phyloP scores from a whole-genome alignment of 441 rosid species.

The Pelargonium myrrhifolium region DNA sequence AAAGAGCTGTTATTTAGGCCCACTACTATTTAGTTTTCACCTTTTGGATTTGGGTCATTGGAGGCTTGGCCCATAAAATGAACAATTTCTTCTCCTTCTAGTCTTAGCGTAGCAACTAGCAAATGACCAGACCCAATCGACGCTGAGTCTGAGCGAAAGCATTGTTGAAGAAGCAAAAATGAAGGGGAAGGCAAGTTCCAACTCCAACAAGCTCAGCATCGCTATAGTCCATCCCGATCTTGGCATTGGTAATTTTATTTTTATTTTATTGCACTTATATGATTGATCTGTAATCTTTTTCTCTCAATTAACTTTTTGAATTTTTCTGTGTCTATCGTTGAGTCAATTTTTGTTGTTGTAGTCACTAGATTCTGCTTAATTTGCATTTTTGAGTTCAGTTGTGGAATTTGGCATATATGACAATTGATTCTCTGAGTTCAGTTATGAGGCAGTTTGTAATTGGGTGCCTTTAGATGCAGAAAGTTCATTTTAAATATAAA shows the following conservation, averaged over 20 bases:
- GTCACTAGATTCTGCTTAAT: not conserved
- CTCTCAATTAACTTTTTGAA: not conserved
- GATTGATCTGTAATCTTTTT: not conserved
- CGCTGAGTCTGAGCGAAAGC: not conserved
- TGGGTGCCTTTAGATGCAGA: not conserved
- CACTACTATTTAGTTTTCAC: too few species aligned
- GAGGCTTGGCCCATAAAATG: too few species aligned
- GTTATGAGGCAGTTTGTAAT: not conserved
- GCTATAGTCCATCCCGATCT: conserved; percentile 5
- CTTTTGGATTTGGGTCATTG: too few species aligned
- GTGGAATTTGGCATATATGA: not conserved
- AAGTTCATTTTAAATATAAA: too few species aligned
- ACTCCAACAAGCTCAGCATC: not conserved
- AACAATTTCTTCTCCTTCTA: too few species aligned
- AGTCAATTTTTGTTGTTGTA: not conserved
- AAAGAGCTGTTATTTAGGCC: too few species aligned
- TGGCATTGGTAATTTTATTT: not conserved
- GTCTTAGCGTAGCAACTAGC: too few species aligned
- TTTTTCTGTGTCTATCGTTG: not conserved
- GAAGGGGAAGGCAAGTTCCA: not conserved
- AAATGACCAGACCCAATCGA: too few species aligned
- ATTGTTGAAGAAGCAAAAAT: not conserved
- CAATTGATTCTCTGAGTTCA: not conserved
- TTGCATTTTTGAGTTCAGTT: not conserved
- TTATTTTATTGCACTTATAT: too few species aligned